phyloP scores from a whole-genome alignment of 192 early-diverging fungal genomes.

The Piromyces finnis region DNA sequence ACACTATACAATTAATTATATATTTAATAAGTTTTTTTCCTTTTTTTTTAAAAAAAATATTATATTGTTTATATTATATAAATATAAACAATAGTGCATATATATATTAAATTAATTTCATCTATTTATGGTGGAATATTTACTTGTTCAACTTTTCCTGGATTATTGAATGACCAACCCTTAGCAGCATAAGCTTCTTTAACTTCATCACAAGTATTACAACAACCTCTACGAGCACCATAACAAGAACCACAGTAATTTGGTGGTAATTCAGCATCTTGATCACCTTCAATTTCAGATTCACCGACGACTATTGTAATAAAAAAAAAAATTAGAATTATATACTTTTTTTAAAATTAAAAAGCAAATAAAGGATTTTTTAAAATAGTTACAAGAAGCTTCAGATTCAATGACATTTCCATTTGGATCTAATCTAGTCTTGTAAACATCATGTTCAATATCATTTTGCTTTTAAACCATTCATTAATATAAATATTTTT shows the following conservation, averaged over 20 bases:
- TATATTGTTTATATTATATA: no score
- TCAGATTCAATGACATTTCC: constrained; percentile 45
- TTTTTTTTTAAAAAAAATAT: no score
- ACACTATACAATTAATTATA: constrained; percentile 38
- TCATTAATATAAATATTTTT: no score
- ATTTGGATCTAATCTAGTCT: constrained; percentile 45
- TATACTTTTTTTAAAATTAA: no score
- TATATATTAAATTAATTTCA: no score
- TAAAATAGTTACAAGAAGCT: constrained; percentile 41
- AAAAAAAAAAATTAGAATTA: background rate
- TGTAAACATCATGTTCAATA: constrained; percentile 59
- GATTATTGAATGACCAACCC: constrained; percentile 67
- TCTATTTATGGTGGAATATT: no score
- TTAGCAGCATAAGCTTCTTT: constrained; percentile 57
- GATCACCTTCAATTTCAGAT: constrained; percentile 5
- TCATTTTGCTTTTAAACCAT: constrained; percentile 49
- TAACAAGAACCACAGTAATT: constrained; percentile 79
- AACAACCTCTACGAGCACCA: constrained; percentile 62
- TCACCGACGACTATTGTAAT: constrained; percentile 28
- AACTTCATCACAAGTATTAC: constrained; percentile 88
- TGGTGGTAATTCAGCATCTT: background rate
- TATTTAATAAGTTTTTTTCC: no score
- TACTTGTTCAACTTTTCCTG: constrained; percentile 69
- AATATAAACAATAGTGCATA: no score
- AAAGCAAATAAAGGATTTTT: background rate